These are phyloP conservation scores for Blastocystis sp. DNA, from an alignment of 352 stramenopile species.

Conservation along the genomic window DNA sequence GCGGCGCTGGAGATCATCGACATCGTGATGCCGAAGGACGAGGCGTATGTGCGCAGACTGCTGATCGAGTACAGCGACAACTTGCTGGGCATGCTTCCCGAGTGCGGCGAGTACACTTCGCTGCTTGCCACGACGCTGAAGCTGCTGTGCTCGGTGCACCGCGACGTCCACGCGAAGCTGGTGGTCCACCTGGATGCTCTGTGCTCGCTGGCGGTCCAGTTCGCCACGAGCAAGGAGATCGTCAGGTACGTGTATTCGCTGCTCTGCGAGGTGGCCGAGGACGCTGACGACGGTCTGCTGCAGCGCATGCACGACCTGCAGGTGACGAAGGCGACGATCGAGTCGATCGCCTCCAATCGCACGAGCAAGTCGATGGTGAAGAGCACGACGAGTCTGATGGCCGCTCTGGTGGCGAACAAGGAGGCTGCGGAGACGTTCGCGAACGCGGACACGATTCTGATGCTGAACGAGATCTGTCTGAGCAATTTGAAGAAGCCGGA, in stretches of 20 bases:
- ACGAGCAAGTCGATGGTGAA: slow-evolving; percentile 26
- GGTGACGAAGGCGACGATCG: slow-evolving; percentile 38
- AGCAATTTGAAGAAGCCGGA: slow-evolving; percentile 45
- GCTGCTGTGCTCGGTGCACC: slow-evolving; percentile 1
- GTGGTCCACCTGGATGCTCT: slow-evolving; percentile 23
- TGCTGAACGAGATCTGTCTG: slow-evolving; percentile 36
- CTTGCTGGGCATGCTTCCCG: background rate
- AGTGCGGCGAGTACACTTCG: background rate
- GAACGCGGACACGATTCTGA: slow-evolving; percentile 30
- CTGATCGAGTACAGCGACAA: slow-evolving; percentile 33
- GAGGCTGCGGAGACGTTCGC: slow-evolving; percentile 24
- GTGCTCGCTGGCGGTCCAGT: background rate
- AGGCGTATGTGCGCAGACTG: background rate
- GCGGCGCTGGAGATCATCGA: slow-evolving; percentile 16
- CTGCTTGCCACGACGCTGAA: background rate
- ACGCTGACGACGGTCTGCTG: background rate
- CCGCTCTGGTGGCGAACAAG: background rate
- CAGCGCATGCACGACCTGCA: slow-evolving; percentile 28
- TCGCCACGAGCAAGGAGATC: background rate
- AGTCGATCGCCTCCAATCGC: background rate
- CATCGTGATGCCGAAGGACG: background rate
- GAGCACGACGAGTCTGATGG: slow-evolving; percentile 39
- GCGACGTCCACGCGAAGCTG: background rate
- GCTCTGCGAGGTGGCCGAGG: slow-evolving; percentile 1
- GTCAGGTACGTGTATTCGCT: slow-evolving; percentile 51